phyloP scores from a whole-genome alignment of 306 rosid genomes.

The Pterocarpus macrocarpus region DNA sequence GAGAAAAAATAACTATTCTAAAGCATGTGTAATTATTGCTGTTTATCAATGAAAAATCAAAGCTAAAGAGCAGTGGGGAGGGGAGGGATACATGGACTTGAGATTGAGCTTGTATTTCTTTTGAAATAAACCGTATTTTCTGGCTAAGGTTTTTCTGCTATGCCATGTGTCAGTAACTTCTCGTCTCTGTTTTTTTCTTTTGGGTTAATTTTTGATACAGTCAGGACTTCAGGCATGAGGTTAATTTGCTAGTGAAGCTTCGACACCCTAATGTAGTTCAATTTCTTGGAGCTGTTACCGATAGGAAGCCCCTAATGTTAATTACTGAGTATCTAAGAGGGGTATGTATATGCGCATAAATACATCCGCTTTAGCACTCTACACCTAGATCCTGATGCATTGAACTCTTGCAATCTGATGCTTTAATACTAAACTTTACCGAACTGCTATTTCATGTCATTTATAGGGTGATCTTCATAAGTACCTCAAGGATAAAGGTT shows the following conservation, averaged over 20 bases:
- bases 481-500: constrained; percentile 87
- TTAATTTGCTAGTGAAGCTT: constrained; percentile 90
- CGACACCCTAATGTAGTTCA: constrained; percentile 96
- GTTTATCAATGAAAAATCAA: constrained; percentile 38
- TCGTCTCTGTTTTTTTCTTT: background rate
- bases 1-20: constrained; percentile 5
- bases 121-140: constrained; percentile 14
- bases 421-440: constrained; percentile 39
- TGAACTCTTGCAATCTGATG: constrained; percentile 27
- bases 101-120: constrained; percentile 25
- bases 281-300: constrained; percentile 97
- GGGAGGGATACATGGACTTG: constrained; percentile 2
- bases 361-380: constrained; percentile 21
- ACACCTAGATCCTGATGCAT: constrained; percentile 30
- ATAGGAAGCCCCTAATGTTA: constrained; percentile 88
- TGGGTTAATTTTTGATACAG: constrained; percentile 52
- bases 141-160: constrained; percentile 27
- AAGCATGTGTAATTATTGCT: background rate
- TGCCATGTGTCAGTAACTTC: constrained; percentile 26
- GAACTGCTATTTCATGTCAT: constrained; percentile 34
- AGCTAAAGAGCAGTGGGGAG: background rate
- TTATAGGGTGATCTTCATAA: constrained; percentile 93
- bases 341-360: constrained; percentile 56
- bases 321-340: constrained; percentile 93
- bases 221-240: constrained; percentile 96